A percentile compares a stretch with the other conserved stretches of the same genome.
Conservation (phyloP, 2,329 filamentous ascomycete genomes). For the Penicillium sp. region DNA sequence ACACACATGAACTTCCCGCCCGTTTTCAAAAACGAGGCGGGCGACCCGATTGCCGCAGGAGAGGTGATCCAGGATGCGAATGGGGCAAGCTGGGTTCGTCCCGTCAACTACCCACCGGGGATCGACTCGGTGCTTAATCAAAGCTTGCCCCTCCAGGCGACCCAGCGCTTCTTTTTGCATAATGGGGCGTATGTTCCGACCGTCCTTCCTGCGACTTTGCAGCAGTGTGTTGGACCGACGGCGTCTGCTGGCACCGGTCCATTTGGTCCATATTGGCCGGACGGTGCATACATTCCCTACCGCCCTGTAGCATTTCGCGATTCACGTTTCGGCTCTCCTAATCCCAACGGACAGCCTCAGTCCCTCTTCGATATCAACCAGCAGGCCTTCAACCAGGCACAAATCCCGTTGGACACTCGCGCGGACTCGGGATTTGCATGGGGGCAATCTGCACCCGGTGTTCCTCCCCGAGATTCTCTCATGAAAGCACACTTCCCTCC, state of each 20-base stretch:
- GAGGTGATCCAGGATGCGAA: conserved; percentile 35
- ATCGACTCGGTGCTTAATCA: conserved; percentile 64
- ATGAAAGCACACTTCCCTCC: conserved; percentile 39
- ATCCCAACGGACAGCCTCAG: conserved; percentile 21
- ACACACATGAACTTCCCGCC: conserved; percentile 41
- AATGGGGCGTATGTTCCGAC: conserved; percentile 56
- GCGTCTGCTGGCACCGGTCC: conserved; percentile 57
- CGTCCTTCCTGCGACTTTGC: conserved; percentile 58
- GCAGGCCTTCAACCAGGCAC: conserved; percentile 26
- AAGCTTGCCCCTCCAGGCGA: conserved; percentile 45
- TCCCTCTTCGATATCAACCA: conserved; percentile 33
- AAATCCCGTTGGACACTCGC: conserved; percentile 26
- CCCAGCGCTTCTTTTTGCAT: conserved; percentile 42
- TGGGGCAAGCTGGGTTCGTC: conserved; percentile 43
- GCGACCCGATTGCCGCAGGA: conserved; percentile 23
- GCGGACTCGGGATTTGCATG: conserved; percentile 32
- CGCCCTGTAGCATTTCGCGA: conserved; percentile 58
- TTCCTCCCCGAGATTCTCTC: conserved; percentile 29
- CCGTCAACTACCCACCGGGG: conserved; percentile 49
- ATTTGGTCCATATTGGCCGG: conserved; percentile 63
- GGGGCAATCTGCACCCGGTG: conserved; percentile 29
- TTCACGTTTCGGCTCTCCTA: conserved; percentile 43
- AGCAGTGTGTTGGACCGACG: conserved; percentile 58
- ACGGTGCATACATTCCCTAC: conserved; percentile 62
- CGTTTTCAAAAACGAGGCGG: conserved; percentile 38